phyloP scores from a whole-genome alignment of 257 asterid species.

The Craterostigma plantagineum region DNA sequence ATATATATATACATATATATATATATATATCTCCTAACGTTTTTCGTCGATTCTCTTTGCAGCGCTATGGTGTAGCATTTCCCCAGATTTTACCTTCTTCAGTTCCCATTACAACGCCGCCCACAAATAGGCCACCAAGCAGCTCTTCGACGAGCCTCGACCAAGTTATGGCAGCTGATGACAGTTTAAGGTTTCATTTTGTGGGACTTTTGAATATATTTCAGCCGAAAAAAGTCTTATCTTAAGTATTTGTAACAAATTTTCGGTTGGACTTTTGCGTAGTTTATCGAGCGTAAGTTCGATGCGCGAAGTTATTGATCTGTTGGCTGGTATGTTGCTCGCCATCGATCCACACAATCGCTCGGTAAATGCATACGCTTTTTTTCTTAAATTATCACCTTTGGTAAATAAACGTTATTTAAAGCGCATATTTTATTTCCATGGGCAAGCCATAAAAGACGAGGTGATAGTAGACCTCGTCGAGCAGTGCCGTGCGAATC shows the following conservation, averaged over 20 bases:
- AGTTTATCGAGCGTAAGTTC: slow-evolving; percentile 41
- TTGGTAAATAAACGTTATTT: no score
- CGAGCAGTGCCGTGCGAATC: slow-evolving; percentile 62
- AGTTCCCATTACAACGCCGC: slow-evolving; percentile 59
- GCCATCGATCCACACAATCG: slow-evolving; percentile 50
- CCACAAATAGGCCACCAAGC: slow-evolving; percentile 77
- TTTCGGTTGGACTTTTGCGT: slow-evolving; percentile 5
- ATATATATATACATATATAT: no score
- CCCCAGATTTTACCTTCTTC: slow-evolving; percentile 48
- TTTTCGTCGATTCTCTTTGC: no score
- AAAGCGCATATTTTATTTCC: background rate
- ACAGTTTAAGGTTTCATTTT: slow-evolving; percentile 41
- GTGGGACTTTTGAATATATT: no score
- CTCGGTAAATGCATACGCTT: slow-evolving; percentile 39
- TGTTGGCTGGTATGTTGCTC: slow-evolving; percentile 68
- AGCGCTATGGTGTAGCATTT: slow-evolving; percentile 69
- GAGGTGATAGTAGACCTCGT: slow-evolving; percentile 73
- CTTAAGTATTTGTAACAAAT: background rate
- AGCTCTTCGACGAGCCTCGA: slow-evolving; percentile 77
- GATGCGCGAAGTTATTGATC: slow-evolving; percentile 55
- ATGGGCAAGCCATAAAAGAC: slow-evolving; percentile 43
- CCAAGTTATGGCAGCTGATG: slow-evolving; percentile 77
- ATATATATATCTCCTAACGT: no score
- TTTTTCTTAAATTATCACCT: background rate
- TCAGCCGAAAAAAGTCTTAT: no score